Base-by-base conservation (phyloP, 164 flowering plant species). In the Stephania yunnanensis region DNA sequence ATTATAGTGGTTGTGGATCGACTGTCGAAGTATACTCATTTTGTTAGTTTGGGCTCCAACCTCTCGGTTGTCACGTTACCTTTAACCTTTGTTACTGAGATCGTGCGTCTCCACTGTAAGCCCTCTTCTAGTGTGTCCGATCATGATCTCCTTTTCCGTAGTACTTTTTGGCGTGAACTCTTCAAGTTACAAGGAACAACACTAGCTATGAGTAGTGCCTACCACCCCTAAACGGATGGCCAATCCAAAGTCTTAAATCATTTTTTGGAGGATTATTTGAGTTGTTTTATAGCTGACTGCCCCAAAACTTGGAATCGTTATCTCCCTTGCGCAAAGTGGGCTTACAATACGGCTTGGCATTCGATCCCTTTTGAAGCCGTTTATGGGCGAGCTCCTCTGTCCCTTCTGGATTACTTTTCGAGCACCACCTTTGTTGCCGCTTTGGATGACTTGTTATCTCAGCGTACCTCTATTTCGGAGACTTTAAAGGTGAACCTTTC, bases 1-100 rank as follows among this genome's bases (percentile, higher is more conserved):
- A 58, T 75, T 7, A 4, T 75, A 29, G 71, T 61, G 7, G 68
- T 74, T 4, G 76, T 67, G 22, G 63, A 74, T 48, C n/a, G 48
- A 3, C 29, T 66, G 0, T 5, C 45, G 11, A 66, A 74, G 19
- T 68, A 50, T 68, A 67, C 31, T 3, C 77, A 74, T 50, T 68
- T 68, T 36, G 19, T 58, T 12, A 10, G 58, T 7, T 30, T 74
- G 3, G 17, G 66, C 5, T 46, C 68, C 15, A 66, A 65, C 19
- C 68, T 68, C 10, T 19, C 65, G 0, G 46, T 64, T 3, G 29
- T 2, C 2, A 66, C 7, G 0, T 19, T 74, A 12, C 65, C 66
- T 8, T 7, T 22, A 1, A 10, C 48, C 0, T 74, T 68, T 52
- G 71, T 74, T 6, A 2, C 20, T 13, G 30, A 68, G 7, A n/a